Conservation (phyloP, 768 basidiomycete genomes). For the Amyloporia xantha region DNA sequence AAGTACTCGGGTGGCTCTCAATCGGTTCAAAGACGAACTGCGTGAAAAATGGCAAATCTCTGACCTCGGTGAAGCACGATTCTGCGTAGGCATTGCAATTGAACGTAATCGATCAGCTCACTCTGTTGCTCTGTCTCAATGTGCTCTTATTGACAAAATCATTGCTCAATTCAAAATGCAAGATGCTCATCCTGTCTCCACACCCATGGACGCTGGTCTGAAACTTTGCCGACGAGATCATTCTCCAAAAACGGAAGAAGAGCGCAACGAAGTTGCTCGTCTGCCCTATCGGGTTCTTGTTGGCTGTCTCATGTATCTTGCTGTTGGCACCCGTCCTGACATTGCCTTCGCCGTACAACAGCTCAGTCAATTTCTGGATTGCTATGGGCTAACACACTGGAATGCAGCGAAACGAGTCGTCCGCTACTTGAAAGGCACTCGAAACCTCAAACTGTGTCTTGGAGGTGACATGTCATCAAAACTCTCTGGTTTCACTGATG, state of each 20-base stretch:
- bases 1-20: slow-evolving; percentile 21
- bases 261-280: not conserved
- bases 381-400: slow-evolving; percentile 18
- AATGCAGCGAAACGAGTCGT: slow-evolving; percentile 20
- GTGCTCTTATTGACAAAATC: slow-evolving; percentile 12
- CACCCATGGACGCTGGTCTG: slow-evolving; percentile 13
- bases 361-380: slow-evolving; percentile 20
- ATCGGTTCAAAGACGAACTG: slow-evolving; percentile 24
- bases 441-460: slow-evolving; percentile 4
- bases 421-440: slow-evolving; percentile 19
- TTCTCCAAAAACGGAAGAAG: not conserved
- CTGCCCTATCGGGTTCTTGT: slow-evolving; percentile 24
- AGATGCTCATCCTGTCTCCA: slow-evolving; percentile 7
- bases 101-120: slow-evolving; percentile 16
- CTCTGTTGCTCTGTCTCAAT: slow-evolving; percentile 16
- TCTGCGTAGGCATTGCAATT: slow-evolving; percentile 32
- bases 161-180: slow-evolving; percentile 10
- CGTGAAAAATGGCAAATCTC: slow-evolving; percentile 25
- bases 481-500: slow-evolving; percentile 23
- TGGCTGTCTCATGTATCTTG: slow-evolving; percentile 23
- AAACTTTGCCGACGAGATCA: slow-evolving; percentile 1
- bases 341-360: slow-evolving; percentile 16
- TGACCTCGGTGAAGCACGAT: slow-evolving; percentile 19
- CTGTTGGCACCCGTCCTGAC: slow-evolving; percentile 11
- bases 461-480: slow-evolving; percentile 5